These are phyloP conservation scores for Alternaria ethzedia DNA, from an alignment of 2,329 filamentous ascomycete species.

Conservation along the genomic window DNA sequence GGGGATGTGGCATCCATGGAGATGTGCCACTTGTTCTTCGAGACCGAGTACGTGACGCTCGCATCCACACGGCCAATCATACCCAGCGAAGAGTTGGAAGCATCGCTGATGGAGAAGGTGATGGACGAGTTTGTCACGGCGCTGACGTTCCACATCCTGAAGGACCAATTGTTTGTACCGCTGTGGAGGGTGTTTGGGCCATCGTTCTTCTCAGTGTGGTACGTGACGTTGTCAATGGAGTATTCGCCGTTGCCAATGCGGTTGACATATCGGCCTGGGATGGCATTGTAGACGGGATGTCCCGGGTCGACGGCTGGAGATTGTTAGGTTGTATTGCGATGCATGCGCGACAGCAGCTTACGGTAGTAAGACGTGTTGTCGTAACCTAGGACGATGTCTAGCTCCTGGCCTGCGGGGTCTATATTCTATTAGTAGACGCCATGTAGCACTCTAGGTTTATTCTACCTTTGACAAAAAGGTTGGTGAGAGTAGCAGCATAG, in stretches of 20 bases:
- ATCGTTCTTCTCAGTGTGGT: slow-evolving; percentile 38
- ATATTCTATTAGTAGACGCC: slow-evolving; percentile 9
- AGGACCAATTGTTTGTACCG: slow-evolving; percentile 46
- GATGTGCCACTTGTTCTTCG: slow-evolving; percentile 44
- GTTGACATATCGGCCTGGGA: slow-evolving; percentile 43
- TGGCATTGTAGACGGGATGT: slow-evolving; percentile 45
- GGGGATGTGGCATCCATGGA: slow-evolving; percentile 39
- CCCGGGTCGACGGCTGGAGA: slow-evolving; percentile 42
- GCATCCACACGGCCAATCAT: slow-evolving; percentile 41
- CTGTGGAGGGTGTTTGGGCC: slow-evolving; percentile 44
- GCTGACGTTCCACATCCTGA: slow-evolving; percentile 37
- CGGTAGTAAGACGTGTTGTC: slow-evolving; percentile 45
- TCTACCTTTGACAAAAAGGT: slow-evolving; percentile 42
- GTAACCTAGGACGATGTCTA: slow-evolving; percentile 43
- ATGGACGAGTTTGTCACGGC: slow-evolving; percentile 36
- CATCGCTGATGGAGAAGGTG: slow-evolving; percentile 39
- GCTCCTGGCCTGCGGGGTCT: slow-evolving; percentile 40
- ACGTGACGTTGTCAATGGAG: slow-evolving; percentile 36
- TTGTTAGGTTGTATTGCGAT: slow-evolving; percentile 8
- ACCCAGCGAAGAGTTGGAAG: slow-evolving; percentile 37
- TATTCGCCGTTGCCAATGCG: slow-evolving; percentile 44
- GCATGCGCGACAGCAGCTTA: slow-evolving; percentile 20
- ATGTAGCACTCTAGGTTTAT: not conserved
- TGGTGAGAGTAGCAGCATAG: slow-evolving; percentile 43
- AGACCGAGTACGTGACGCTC: slow-evolving; percentile 40